Conservation (phyloP, 345 rosid species). For the Citrus reticulata region DNA sequence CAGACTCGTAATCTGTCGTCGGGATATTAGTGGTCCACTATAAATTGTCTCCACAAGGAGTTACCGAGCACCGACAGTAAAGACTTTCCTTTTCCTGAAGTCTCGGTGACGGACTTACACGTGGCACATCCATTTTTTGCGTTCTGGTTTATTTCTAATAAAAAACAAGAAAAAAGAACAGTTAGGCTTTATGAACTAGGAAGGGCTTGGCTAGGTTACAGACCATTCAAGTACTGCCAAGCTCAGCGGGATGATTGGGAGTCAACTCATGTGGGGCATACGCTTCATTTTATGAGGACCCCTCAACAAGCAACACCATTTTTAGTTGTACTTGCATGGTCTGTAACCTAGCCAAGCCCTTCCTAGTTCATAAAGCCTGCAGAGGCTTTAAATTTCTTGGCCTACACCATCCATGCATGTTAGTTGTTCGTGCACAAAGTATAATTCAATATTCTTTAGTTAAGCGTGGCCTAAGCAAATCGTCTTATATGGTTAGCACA, state of each 20-base stretch:
- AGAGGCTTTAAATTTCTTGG: too few species aligned
- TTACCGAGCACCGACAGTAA: not conserved
- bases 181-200: too few species aligned
- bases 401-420: not conserved
- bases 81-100: not conserved
- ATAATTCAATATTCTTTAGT: not conserved
- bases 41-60: not conserved
- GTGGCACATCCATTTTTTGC: not conserved
- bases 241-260: too few species aligned
- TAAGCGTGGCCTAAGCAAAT: not conserved
- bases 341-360: too few species aligned
- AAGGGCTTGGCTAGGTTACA: too few species aligned
- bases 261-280: too few species aligned
- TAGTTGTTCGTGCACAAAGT: not conserved
- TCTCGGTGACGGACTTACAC: not conserved
- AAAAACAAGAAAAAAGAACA: not conserved
- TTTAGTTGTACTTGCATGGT: too few species aligned
- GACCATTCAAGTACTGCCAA: too few species aligned
- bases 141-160: not conserved
- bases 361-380: too few species aligned
- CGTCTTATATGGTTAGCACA: not conserved
- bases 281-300: too few species aligned
- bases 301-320: too few species aligned
- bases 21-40: not conserved
- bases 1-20: not conserved